phyloP scores from a whole-genome alignment of 345 rosid genomes.

The Pistacia vera region DNA sequence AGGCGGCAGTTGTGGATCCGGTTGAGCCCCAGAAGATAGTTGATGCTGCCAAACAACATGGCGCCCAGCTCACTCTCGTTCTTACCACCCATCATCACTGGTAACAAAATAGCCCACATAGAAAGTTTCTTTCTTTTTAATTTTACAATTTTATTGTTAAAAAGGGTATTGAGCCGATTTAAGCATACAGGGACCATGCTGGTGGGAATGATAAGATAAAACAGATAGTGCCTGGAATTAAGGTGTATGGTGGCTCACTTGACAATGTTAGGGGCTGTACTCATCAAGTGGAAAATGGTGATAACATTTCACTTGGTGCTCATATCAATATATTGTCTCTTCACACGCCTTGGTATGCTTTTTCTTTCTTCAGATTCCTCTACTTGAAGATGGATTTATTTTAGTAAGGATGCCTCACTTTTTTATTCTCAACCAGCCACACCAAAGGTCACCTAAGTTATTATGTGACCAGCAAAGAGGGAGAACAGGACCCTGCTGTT shows the following conservation, averaged over 20 bases:
- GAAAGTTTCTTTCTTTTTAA: background rate
- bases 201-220: slow-evolving; percentile 88
- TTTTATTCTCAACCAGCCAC: slow-evolving; percentile 51
- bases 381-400: background rate
- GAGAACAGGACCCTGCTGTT: slow-evolving; percentile 61
- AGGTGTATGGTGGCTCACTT: slow-evolving; percentile 85
- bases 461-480: slow-evolving; percentile 64
- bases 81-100: slow-evolving; percentile 98
- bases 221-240: slow-evolving; percentile 70
- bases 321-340: slow-evolving; percentile 62
- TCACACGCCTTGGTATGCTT: slow-evolving; percentile 81
- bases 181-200: slow-evolving; percentile 76
- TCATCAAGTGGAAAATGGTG: slow-evolving; percentile 68
- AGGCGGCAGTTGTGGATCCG: slow-evolving; percentile 97
- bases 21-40: slow-evolving; percentile 79
- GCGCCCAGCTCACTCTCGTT: slow-evolving; percentile 57
- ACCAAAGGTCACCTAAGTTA: slow-evolving; percentile 93
- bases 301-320: slow-evolving; percentile 58
- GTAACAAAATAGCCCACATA: slow-evolving; percentile 27
- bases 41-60: slow-evolving; percentile 48
- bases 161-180: background rate
- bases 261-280: slow-evolving; percentile 86
- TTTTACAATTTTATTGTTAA: background rate
- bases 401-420: background rate
- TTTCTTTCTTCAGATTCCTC: background rate